These are phyloP conservation scores for Ambrosiella cleistominuta DNA, from an alignment of 2,329 filamentous ascomycete genomes.

Conservation along the genomic window DNA sequence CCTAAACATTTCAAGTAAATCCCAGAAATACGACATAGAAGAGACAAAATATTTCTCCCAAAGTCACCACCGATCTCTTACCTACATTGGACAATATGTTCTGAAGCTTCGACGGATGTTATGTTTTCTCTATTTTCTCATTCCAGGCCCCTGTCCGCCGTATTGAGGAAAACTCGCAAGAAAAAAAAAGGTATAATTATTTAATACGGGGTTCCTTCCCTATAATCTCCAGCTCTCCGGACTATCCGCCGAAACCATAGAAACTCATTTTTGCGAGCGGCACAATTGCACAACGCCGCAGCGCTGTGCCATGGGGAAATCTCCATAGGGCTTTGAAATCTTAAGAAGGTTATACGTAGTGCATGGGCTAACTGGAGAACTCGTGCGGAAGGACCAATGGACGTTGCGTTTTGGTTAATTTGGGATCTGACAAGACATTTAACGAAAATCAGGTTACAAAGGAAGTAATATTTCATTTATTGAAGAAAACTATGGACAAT, in stretches of 20 bases:
- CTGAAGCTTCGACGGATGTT: neutral
- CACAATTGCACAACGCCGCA: neutral
- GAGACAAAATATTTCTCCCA: too few relatives aligned
- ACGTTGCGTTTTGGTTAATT: neutral
- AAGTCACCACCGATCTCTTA: neutral
- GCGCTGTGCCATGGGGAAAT: neutral
- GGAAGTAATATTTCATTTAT: too few relatives aligned
- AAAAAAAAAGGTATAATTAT: too few relatives aligned
- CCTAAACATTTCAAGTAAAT: neutral
- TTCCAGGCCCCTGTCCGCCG: neutral
- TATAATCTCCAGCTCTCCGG: too few relatives aligned
- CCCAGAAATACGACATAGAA: too few relatives aligned
- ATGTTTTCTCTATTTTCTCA: neutral
- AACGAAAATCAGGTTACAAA: too few relatives aligned
- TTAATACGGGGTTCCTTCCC: too few relatives aligned
- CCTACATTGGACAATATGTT: neutral
- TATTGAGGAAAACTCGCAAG: neutral
- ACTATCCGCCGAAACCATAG: neutral
- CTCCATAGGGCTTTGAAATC: neutral
- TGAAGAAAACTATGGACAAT: too few relatives aligned
- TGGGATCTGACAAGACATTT: too few relatives aligned
- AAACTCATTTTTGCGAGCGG: neutral
- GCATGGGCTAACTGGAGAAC: neutral
- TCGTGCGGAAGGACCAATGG: neutral
- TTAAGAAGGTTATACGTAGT: neutral